A percentile compares a stretch with the other conserved stretches of the same genome.
Evolutionary conservation across 495 filamentous ascomycete species (phyloP).

Genomic region (Hypoxylon lienhwacheense): DNA sequence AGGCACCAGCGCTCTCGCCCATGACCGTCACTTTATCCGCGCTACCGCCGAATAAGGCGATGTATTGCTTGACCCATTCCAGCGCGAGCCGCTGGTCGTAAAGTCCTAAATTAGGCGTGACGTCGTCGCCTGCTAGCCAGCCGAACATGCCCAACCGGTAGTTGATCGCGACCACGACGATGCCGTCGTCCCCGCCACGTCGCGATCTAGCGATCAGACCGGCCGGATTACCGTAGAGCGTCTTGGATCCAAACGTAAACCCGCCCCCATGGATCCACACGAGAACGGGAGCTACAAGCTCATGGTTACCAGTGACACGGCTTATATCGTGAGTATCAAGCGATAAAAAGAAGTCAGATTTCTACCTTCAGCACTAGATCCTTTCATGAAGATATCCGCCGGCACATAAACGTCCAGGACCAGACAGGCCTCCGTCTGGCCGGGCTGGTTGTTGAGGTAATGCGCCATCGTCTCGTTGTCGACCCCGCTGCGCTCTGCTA

Average conservation of each 20-base stretch:
- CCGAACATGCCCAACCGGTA: slow-evolving; percentile 68
- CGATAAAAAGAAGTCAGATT: neutral
- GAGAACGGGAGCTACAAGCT: slow-evolving; percentile 53
- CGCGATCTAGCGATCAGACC: slow-evolving; percentile 51
- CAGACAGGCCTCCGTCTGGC: slow-evolving; percentile 31
- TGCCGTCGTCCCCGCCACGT: slow-evolving; percentile 42
- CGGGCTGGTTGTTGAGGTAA: slow-evolving; percentile 8
- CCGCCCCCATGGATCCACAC: slow-evolving; percentile 65
- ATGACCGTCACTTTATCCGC: slow-evolving; percentile 60
- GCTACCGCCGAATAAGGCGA: slow-evolving; percentile 66
- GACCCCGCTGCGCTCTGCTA: slow-evolving; percentile 10
- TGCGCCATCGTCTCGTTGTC: neutral
- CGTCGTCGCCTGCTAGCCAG: slow-evolving; percentile 57
- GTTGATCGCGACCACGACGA: slow-evolving; percentile 62
- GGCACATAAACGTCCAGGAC: slow-evolving; percentile 29
- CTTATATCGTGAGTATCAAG: neutral
- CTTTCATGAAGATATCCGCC: slow-evolving; percentile 8
- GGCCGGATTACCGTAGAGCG: slow-evolving; percentile 40
- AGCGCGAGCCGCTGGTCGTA: slow-evolving; percentile 66
- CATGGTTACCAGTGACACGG: neutral
- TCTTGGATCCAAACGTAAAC: slow-evolving; percentile 56
- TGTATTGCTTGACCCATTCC: slow-evolving; percentile 67
- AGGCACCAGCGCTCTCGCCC: slow-evolving; percentile 63
- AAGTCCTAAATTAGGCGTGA: slow-evolving; percentile 62
- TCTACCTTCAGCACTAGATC: slow-evolving; percentile 1